phyloP scores from a whole-genome alignment of 768 basidiomycete genomes.

The Pisolithus marmoratus region DNA sequence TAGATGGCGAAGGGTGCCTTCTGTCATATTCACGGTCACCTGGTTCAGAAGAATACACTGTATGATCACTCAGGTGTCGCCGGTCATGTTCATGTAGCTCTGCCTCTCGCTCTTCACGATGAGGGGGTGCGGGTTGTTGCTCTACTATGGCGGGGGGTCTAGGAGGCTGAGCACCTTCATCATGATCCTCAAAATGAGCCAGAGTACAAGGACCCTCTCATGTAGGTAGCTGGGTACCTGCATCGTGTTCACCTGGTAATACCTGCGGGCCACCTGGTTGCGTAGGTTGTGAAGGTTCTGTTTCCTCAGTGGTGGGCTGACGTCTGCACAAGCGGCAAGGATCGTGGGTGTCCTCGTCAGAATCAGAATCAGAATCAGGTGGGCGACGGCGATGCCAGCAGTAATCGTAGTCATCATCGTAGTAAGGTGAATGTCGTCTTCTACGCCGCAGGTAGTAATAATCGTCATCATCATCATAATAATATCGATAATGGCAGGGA shows the following conservation, averaged over 20 bases:
- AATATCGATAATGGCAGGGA: constrained; percentile 5
- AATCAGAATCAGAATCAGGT: constrained; percentile 12
- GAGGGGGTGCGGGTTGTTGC: background rate
- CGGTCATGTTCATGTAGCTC: background rate
- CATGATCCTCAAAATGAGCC: too few species aligned
- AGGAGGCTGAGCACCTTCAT: background rate
- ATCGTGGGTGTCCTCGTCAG: constrained; percentile 4
- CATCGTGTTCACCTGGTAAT: background rate
- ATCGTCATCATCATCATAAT: constrained; percentile 2
- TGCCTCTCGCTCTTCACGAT: background rate
- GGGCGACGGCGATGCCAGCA: constrained; percentile 6
- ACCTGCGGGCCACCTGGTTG: background rate
- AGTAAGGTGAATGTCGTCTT: background rate
- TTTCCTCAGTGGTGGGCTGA: background rate
- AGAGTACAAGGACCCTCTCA: too few species aligned
- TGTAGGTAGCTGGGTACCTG: background rate
- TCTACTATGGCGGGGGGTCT: background rate
- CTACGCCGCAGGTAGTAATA: background rate
- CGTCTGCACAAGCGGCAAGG: background rate
- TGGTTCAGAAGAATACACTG: constrained; percentile 3
- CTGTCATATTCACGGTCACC: constrained; percentile 13
- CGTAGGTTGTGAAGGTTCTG: background rate
- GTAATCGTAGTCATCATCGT: constrained; percentile 11
- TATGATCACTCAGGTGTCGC: constrained; percentile 13
- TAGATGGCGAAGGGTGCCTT: constrained; percentile 7